A percentile compares a stretch with the other conserved stretches of the same genome.
Conservation (phyloP, 2,329 filamentous ascomycete species). For the Ambrosiella beaveri region DNA sequence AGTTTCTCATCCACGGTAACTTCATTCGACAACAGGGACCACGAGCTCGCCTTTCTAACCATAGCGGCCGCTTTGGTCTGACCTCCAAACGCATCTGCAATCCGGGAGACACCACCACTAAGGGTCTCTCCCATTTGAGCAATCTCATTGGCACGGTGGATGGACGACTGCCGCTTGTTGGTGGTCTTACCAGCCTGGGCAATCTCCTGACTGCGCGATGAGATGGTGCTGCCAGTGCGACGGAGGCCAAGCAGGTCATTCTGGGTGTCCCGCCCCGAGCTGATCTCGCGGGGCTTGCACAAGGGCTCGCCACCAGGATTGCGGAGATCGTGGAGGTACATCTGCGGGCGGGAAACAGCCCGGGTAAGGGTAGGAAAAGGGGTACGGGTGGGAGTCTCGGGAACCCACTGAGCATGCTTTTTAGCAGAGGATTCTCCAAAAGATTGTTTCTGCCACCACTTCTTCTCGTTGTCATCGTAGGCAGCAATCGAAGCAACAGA, state of each 20-base stretch:
- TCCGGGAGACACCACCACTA: constrained; percentile 20
- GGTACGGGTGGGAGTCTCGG: constrained; percentile 1
- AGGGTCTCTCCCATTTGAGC: constrained; percentile 17
- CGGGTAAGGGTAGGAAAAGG: constrained; percentile 3
- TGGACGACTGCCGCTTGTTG: constrained; percentile 6
- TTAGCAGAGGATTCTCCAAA: background rate
- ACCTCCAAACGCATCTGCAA: constrained; percentile 21
- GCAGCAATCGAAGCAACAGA: background rate
- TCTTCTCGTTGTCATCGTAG: background rate
- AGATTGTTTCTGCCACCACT: constrained; percentile 9
- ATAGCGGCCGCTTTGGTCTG: background rate
- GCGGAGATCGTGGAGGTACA: constrained; percentile 4
- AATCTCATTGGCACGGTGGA: constrained; percentile 10
- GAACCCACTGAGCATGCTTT: background rate
- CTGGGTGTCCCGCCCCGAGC: background rate
- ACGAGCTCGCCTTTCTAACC: background rate
- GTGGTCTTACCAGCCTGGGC: constrained; percentile 3
- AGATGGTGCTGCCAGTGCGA: constrained; percentile 4
- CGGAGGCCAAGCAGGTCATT: constrained; percentile 1
- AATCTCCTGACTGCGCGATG: constrained; percentile 9
- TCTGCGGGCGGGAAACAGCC: constrained; percentile 4
- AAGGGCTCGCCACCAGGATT: constrained; percentile 3
- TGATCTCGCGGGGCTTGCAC: background rate
- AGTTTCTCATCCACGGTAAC: background rate
- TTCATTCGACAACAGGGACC: constrained; percentile 4